Evolutionary conservation across 768 basidiomycete species (phyloP).

Genomic region (Rhodosporidiobolus sp.): DNA sequence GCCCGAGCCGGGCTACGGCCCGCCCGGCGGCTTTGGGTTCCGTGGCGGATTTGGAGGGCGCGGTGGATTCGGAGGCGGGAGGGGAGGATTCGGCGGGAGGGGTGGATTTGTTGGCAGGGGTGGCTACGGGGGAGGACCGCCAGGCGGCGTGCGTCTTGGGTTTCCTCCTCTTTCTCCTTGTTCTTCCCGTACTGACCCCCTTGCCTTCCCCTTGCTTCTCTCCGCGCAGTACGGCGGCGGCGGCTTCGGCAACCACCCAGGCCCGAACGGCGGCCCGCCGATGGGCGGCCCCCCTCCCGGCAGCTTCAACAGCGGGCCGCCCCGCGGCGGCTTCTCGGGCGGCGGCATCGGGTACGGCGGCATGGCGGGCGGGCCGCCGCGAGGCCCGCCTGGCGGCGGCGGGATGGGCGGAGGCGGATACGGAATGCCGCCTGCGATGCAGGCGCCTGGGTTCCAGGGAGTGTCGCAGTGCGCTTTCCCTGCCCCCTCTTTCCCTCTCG

Average conservation of each 20-base stretch:
- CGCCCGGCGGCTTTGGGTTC: constrained; percentile 38
- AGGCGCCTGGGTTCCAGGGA: constrained; percentile 59
- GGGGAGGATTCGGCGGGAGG: constrained; percentile 47
- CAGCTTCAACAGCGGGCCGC: background rate
- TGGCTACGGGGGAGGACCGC: constrained; percentile 39
- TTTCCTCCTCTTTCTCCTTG: background rate
- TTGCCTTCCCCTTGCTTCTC: too few relatives aligned
- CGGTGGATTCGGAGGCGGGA: constrained; percentile 21
- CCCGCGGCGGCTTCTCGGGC: background rate
- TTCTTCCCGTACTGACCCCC: too few relatives aligned
- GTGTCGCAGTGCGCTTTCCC: constrained; percentile 38
- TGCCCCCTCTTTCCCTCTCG: background rate
- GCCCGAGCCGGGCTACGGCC: constrained; percentile 51
- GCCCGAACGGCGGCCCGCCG: background rate
- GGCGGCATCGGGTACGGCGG: constrained; percentile 7
- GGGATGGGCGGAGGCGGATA: constrained; percentile 5
- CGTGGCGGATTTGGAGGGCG: constrained; percentile 34
- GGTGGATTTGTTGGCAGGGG: constrained; percentile 48
- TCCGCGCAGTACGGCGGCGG: background rate
- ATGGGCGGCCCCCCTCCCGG: background rate
- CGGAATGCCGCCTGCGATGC: constrained; percentile 40
- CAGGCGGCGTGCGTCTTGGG: constrained; percentile 32
- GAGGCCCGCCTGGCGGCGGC: constrained; percentile 18
- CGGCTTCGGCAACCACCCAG: background rate
- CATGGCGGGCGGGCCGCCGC: background rate